Base-by-base conservation (phyloP, 23 red algal species). In the Cyanidiococcus yangmingshanensis region DNA sequence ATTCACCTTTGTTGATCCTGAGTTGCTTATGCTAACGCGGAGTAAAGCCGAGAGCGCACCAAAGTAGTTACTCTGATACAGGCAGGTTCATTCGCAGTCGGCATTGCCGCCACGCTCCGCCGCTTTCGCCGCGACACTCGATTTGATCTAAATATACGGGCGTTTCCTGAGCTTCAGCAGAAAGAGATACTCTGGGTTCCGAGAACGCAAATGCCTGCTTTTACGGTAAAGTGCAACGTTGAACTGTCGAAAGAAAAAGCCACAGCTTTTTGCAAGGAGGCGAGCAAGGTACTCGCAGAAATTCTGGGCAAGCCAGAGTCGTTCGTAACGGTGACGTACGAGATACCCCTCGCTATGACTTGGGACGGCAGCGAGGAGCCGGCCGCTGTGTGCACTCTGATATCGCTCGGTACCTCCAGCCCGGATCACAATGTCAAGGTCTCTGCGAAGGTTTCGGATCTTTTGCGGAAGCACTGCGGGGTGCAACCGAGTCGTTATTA, bases 361-460 rank as follows among this genome's bases (percentile, higher is more conserved):
- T 71, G 63, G 63, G 63, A 71, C n/a, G n/a, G 63, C 27, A 71
- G 27, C 63, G 63, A 71, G n/a, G 63, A 71, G 27, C 63, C 63
- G 63, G 63, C 63, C 7, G 63, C 63, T 7, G 63, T 71, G 7
- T 71, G 63, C 32, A 71, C 7, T 12, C 32, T 71, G 27, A 2
- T 71, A 3, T 71, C 63, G 7, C 63, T 71, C 7, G 63, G 63
- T 3, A 71, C 63, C 63, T 71, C 63, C 7, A 71, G 63, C 32
- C 63, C 63, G 63, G 63, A 71, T 17, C 63, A 32, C 7, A 71
- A 71, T 30, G n/a, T 25, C n/a, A 25, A 71, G 63, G 63, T 71
- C 3, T 71, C 63, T 7, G 63, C 63, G 16, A 71, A 71, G 27
- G 63, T 71, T 25, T 7, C 63, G 7, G 63, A 71, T 7, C 63